Conservation (phyloP, 768 basidiomycete species). For the Kwoniella bestiolae region DNA sequence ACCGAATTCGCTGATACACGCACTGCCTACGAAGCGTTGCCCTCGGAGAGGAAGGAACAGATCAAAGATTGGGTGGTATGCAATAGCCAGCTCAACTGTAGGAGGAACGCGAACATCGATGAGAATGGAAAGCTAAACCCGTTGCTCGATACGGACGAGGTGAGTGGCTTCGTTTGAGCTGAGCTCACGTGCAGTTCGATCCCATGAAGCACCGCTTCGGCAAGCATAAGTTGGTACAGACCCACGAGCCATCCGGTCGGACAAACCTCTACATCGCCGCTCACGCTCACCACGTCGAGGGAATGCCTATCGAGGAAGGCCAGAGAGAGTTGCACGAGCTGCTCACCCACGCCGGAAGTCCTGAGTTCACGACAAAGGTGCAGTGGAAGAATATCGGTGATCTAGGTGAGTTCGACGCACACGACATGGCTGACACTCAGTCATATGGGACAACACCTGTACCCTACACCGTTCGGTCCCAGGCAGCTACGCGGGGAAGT, state of each 20-base stretch:
- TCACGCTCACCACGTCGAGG: slow-evolving; percentile 42
- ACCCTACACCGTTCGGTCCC: slow-evolving; percentile 25
- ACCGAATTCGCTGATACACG: slow-evolving; percentile 45
- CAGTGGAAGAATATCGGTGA: slow-evolving; percentile 27
- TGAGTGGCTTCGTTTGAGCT: slow-evolving; percentile 15
- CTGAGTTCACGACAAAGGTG: slow-evolving; percentile 17
- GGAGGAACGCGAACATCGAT: slow-evolving; percentile 29
- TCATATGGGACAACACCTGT: slow-evolving; percentile 36
- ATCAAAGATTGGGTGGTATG: slow-evolving; percentile 34
- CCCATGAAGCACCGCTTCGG: slow-evolving; percentile 36
- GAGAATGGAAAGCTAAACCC: slow-evolving; percentile 23
- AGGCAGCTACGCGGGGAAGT: slow-evolving; percentile 21
- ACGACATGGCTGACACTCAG: background rate
- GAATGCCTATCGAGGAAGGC: slow-evolving; percentile 30
- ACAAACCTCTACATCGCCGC: slow-evolving; percentile 39
- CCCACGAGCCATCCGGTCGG: slow-evolving; percentile 33
- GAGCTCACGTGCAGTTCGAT: slow-evolving; percentile 30
- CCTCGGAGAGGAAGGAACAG: slow-evolving; percentile 26
- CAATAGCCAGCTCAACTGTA: slow-evolving; percentile 36
- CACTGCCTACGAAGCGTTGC: slow-evolving; percentile 34
- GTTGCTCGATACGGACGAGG: slow-evolving; percentile 20
- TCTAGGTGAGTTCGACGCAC: slow-evolving; percentile 9
- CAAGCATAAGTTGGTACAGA: slow-evolving; percentile 34
- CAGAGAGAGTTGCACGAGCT: slow-evolving; percentile 18
- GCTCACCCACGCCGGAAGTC: slow-evolving; percentile 12